Base-by-base conservation (phyloP, 169 alveolate species). In the Hepatocystis sp. region DNA sequence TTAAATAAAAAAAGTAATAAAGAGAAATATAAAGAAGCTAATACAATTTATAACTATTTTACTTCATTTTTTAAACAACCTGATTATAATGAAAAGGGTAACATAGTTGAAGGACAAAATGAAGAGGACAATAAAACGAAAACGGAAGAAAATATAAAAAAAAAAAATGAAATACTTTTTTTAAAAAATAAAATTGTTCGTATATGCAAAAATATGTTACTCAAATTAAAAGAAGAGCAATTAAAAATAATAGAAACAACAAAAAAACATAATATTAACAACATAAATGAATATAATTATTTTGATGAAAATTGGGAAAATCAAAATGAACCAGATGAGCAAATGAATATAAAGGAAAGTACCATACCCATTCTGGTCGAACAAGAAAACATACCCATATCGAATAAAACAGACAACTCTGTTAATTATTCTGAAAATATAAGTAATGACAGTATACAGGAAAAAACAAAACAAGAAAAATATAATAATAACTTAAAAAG, bases 191-290 rank as follows among this genome's bases (percentile, higher is more conserved):
- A 81, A 52, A 81, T 81, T n/a, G 42, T 34, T 51, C 40, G 34
- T 51, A 23, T 64, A 81, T 67, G 89, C 1, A 81, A 63, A 81
- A 8, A 32, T 47, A 81, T 81, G 5, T 32, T 81, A 40, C 19
- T 60, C 23, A 81, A 81, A 81, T 30, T 81, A 44, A 81, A 81
- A 44, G 89, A 81, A 21, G 89, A 81, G 63, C 60, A 81, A 63
- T 1, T 81, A 55, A 81, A 56, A 11, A 27, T 61, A 36, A 84
- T 61, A 42, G 42, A 40, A 3, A 60, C n/a, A 42, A 10, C 25
- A 36, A 61, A 40, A 11, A 53, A 28, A 49, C 61, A 21, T 15
- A 1, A 23, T n/a, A 8, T 27, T 15, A 30, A 36, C 5, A 10
- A 36, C 15, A 5, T 7, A 36, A 10, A 36, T 10, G 10, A 36